Base-by-base conservation (phyloP, 2,329 filamentous ascomycete genomes). In the Juglanconis oblonga region DNA sequence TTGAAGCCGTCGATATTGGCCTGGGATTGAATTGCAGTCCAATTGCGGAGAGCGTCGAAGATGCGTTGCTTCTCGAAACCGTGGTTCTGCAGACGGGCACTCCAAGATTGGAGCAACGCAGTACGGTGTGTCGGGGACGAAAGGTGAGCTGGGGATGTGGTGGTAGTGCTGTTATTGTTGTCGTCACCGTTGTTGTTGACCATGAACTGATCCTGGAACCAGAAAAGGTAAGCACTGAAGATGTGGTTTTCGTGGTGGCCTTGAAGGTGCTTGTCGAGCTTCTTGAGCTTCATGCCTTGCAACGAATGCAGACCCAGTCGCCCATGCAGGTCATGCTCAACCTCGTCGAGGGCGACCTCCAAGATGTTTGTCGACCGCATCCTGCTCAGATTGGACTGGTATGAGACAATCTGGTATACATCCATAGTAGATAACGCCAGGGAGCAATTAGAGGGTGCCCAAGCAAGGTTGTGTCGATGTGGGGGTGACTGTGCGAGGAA, bases 141-240 rank as follows among this genome's bases (percentile, higher is more conserved):
- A 9, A 36, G 40, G 13, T 49, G 5, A 45, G 14, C 14, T 17
- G 5, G 7, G n/a, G 14, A 9, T 5, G 14, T n/a, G 7, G 14
- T 17, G 24, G 24, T 24, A 24, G 24, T 24, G 24, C 2, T 24
- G 24, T 24, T 24, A 24, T 24, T 24, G 24, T 24, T 24, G 24
- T 24, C 24, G 24, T 24, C 24, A 24, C 2, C 24, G 24, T 24
- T 24, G 24, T 24, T 24, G 5, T 45, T 45, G 17, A n/a, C 42
- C 4, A 45, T 52, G 32, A 57, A 50, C 11, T 54, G 49, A 17
- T 53, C 58, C 33, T 57, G 58, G 13, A 61, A 48, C 58, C 58
- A 61, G 3, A 32, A 17, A 44, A 53, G 50, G 29, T 61, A 61
- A 29, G 42, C 11, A 11, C 31, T 59, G 38, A 48, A 35, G 38